Conservation (phyloP, 768 basidiomycete genomes). For the Pleurotus platypus region DNA sequence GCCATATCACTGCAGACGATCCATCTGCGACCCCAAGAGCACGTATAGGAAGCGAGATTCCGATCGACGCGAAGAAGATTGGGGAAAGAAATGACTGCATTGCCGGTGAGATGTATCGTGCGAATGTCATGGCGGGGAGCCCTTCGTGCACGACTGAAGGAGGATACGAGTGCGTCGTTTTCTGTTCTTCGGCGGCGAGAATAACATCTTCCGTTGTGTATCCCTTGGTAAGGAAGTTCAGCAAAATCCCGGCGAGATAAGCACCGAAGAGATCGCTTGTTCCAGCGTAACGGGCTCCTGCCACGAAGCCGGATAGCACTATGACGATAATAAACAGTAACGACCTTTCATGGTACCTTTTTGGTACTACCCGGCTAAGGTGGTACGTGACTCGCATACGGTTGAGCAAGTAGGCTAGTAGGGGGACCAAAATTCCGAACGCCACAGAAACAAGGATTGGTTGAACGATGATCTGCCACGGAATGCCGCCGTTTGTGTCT, state of each 20-base stretch:
- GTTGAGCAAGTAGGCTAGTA: conserved; percentile 24
- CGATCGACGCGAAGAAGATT: conserved; percentile 67
- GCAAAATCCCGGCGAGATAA: conserved; percentile 51
- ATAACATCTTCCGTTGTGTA: not conserved
- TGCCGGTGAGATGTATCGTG: conserved; percentile 30
- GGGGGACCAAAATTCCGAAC: conserved; percentile 37
- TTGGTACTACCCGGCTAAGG: not conserved
- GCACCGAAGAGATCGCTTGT: conserved; percentile 63
- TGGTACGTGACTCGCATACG: not conserved
- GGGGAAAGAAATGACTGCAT: conserved; percentile 47
- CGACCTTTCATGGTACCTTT: conserved; percentile 9
- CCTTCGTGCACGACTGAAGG: conserved; percentile 9
- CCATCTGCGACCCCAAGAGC: conserved; percentile 35
- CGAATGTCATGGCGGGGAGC: conserved; percentile 23
- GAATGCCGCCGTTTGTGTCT: conserved; percentile 13
- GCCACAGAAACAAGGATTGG: conserved; percentile 55
- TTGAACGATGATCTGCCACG: conserved; percentile 38
- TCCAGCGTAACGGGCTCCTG: conserved; percentile 47
- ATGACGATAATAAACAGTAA: conserved; percentile 35
- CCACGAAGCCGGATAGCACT: conserved; percentile 39
- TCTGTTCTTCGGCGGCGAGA: too few relatives aligned
- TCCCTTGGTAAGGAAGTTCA: conserved; percentile 24
- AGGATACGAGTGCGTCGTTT: not conserved
- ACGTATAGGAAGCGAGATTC: conserved; percentile 48
- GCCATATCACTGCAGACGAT: conserved; percentile 27